Evolutionary conservation across 768 basidiomycete species (phyloP).

Genomic region (Boletus reticulatus): DNA sequence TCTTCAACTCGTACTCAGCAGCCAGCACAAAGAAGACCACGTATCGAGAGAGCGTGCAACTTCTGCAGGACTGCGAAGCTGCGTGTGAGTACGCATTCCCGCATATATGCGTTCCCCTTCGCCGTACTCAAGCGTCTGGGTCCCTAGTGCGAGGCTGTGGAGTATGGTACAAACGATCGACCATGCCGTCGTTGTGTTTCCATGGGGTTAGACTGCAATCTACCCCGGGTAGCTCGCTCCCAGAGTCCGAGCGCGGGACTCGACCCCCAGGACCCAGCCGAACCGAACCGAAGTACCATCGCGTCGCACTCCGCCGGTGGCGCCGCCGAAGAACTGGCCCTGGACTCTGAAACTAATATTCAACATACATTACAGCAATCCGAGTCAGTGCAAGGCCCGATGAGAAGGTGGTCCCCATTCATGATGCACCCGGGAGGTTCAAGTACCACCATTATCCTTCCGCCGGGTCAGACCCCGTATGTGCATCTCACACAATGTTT

Average conservation of each 20-base stretch:
- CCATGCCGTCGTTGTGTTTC: slow-evolving; percentile 24
- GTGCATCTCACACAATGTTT: slow-evolving; percentile 1
- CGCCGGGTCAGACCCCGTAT: slow-evolving; percentile 8
- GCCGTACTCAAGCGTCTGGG: slow-evolving; percentile 1
- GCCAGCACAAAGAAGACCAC: slow-evolving; percentile 13
- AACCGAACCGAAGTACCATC: neutral
- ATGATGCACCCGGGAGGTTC: neutral
- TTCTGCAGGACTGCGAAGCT: slow-evolving; percentile 18
- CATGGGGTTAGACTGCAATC: slow-evolving; percentile 10
- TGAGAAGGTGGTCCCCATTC: slow-evolving; percentile 1
- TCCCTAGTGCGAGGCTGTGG: slow-evolving; percentile 16
- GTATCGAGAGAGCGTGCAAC: slow-evolving; percentile 15
- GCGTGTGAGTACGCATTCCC: slow-evolving; percentile 14
- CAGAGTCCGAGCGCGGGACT: slow-evolving; percentile 19
- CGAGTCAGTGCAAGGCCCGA: neutral
- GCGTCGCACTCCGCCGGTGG: slow-evolving; percentile 4
- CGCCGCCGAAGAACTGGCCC: slow-evolving; percentile 5
- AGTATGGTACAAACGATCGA: slow-evolving; percentile 15
- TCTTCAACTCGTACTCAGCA: slow-evolving; percentile 5
- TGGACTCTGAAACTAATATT: neutral
- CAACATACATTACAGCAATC: slow-evolving; percentile 7
- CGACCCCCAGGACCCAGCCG: slow-evolving; percentile 7
- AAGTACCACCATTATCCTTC: neutral
- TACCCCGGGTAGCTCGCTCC: slow-evolving; percentile 16
- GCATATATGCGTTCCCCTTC: neutral